Evolutionary conservation across 192 early-diverging fungal species (phyloP), one percentile per base, ranked within the genome.

Genomic region (Dispira simplex): DNA sequence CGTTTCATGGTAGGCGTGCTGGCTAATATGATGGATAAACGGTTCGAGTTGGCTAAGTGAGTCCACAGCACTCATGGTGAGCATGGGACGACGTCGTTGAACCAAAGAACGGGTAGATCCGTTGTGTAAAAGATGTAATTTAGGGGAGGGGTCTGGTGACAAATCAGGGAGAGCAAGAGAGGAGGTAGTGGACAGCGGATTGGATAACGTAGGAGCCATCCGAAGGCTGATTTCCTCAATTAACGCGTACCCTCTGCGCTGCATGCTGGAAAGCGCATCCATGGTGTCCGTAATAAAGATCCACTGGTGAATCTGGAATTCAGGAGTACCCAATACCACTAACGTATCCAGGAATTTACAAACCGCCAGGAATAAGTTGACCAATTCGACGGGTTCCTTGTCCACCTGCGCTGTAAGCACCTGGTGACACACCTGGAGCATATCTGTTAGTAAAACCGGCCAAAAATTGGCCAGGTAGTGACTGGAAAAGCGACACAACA

Each of bases 241-340:
- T 14, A 88, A 66, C 0, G 90, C 81, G 59, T 69, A 68, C 3
- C 83, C 75, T 18, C 72, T 76, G 39, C 70, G 76, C 48, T 77
- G 77, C 26, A 65, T 65, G 18, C 74, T 70, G 55, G 77, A 75
- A 23, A 85, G 72, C 8, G 83, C 78, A 39, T 91, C 90, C 23
- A 89, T 77, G 4, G 89, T 89, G 56, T 96, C 91, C 2, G 83
- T 81, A 55, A 93, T 86, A 65, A 96, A 96, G 14, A 96, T 90
- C 93, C 93, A 96, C 78, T 96, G 90, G 64, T 92, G 90, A 46
- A 91, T 80, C 69, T 92, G 83, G 63, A 92, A 93, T 43, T 84
- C 80, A 43, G 89, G 88, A n/a, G 85, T 81, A 55, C 84, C 86
- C 8, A 96, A 79, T 11, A 87, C 75, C 66, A 89, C 80, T 48